Percentiles rank a stretch among this genome's conserved stretches.
phyloP scores from a whole-genome alignment of 305 asterid species.

The Lippia alba region DNA sequence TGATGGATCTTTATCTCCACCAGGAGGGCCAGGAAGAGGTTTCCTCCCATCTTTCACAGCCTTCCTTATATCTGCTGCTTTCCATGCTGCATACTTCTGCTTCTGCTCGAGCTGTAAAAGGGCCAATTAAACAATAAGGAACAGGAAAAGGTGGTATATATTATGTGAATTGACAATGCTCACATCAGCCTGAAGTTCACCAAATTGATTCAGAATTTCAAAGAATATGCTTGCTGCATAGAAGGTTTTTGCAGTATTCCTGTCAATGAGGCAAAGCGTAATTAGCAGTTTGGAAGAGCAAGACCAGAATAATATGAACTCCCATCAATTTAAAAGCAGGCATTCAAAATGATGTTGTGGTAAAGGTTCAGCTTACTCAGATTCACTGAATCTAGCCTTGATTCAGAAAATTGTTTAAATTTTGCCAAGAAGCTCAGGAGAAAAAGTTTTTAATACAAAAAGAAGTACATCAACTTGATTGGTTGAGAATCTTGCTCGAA shows the following conservation, averaged over 20 bases:
- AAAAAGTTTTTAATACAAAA: background rate
- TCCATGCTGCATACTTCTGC: slow-evolving; percentile 97
- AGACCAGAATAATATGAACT: slow-evolving; percentile 1
- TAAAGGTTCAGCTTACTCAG: background rate
- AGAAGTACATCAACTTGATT: slow-evolving; percentile 8
- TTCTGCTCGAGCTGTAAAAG: slow-evolving; percentile 84
- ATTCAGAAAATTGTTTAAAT: slow-evolving; percentile 3
- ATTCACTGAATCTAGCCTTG: background rate
- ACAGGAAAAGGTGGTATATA: background rate
- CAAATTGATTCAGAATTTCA: slow-evolving; percentile 92
- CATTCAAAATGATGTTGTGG: slow-evolving; percentile 2
- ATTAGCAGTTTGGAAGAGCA: slow-evolving; percentile 24
- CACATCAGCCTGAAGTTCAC: slow-evolving; percentile 79
- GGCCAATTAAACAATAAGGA: slow-evolving; percentile 21
- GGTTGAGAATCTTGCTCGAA: slow-evolving; percentile 7
- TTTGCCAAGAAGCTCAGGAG: slow-evolving; percentile 21
- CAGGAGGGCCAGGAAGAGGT: slow-evolving; percentile 96
- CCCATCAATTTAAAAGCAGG: slow-evolving; percentile 6
- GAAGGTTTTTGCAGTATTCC: slow-evolving; percentile 97
- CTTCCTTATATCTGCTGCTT: slow-evolving; percentile 97
- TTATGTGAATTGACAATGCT: slow-evolving; percentile 16
- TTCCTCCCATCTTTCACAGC: slow-evolving; percentile 94
- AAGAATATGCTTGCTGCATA: slow-evolving; percentile 97
- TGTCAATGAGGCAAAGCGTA: slow-evolving; percentile 37
- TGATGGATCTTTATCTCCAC: slow-evolving; percentile 67